Evolutionary conservation across 257 asterid species (phyloP).

Genomic region (Handroanthus guayacan): DNA sequence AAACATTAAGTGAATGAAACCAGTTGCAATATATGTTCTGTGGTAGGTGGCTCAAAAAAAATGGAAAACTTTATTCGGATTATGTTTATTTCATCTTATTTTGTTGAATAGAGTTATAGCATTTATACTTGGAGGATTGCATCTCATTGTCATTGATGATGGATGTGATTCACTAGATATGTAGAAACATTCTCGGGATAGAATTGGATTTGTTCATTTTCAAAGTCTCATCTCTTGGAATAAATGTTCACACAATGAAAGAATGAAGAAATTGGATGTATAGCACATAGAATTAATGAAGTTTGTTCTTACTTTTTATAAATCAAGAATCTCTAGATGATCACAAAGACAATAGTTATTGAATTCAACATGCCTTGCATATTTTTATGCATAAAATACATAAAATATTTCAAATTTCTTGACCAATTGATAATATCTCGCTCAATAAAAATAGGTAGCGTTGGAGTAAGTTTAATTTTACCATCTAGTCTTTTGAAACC

Average conservation of each 20-base stretch:
- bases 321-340: constrained; percentile 16
- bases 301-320: constrained; percentile 31
- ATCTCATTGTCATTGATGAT: constrained; percentile 27
- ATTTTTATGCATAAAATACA: constrained; percentile 18
- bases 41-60: not conserved
- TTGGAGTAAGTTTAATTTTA: not conserved
- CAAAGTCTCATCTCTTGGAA: constrained; percentile 22
- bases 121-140: constrained; percentile 27
- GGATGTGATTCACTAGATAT: constrained; percentile 33
- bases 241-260: constrained; percentile 28
- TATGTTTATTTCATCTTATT: constrained; percentile 27
- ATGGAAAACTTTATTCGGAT: constrained; percentile 29
- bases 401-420: not conserved
- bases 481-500: not conserved
- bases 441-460: not conserved
- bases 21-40: constrained; percentile 18
- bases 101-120: constrained; percentile 24
- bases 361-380: constrained; percentile 20
- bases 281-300: constrained; percentile 26
- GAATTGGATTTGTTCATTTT: constrained; percentile 36
- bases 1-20: constrained; percentile 9
- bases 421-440: not conserved
- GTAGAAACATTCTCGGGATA: constrained; percentile 31
- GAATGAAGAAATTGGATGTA: constrained; percentile 14
- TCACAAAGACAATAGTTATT: constrained; percentile 2